A percentile compares a stretch with the other conserved stretches of the same genome.
phyloP scores from a whole-genome alignment of 768 basidiomycete species.

The Botryobasidium botryosum region DNA sequence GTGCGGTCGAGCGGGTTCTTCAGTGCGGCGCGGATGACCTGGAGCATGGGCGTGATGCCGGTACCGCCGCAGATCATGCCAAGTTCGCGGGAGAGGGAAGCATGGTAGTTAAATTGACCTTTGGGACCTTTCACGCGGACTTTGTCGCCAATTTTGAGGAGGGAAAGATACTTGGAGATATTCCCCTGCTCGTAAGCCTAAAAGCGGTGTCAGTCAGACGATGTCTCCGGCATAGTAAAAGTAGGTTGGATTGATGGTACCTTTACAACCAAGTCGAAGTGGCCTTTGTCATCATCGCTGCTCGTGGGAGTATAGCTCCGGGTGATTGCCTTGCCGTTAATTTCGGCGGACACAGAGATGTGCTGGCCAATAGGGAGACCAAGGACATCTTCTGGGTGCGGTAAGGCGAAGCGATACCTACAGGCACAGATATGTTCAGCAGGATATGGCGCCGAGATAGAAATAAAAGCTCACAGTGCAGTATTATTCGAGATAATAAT shows the following conservation, averaged over 20 bases:
- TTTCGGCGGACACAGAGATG: conserved; percentile 78
- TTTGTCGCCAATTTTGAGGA: conserved; percentile 74
- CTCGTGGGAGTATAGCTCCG: conserved; percentile 94
- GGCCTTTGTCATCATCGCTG: conserved; percentile 79
- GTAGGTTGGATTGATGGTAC: conserved; percentile 23
- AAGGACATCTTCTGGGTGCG: conserved; percentile 53
- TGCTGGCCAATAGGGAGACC: conserved; percentile 96
- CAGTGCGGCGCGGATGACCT: conserved; percentile 87
- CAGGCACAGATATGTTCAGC: conserved; percentile 2
- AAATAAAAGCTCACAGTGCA: conserved; percentile 48
- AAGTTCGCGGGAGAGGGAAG: conserved; percentile 54
- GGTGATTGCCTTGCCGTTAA: conserved; percentile 76
- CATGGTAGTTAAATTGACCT: conserved; percentile 77
- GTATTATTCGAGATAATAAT: conserved; percentile 85
- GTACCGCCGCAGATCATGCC: conserved; percentile 99
- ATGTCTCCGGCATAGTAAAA: not conserved
- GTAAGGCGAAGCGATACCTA: conserved; percentile 87
- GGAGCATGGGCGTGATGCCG: conserved; percentile 98
- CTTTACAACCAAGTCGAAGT: conserved; percentile 96
- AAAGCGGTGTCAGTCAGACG: not conserved
- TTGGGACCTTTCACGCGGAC: conserved; percentile 91
- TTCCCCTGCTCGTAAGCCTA: conserved; percentile 96
- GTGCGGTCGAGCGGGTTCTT: conserved; percentile 80
- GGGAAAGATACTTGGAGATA: conserved; percentile 72
- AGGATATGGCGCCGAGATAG: not conserved